phyloP scores from a whole-genome alignment of 1,139 yeast species.

The Yamadazyma buinensis region DNA sequence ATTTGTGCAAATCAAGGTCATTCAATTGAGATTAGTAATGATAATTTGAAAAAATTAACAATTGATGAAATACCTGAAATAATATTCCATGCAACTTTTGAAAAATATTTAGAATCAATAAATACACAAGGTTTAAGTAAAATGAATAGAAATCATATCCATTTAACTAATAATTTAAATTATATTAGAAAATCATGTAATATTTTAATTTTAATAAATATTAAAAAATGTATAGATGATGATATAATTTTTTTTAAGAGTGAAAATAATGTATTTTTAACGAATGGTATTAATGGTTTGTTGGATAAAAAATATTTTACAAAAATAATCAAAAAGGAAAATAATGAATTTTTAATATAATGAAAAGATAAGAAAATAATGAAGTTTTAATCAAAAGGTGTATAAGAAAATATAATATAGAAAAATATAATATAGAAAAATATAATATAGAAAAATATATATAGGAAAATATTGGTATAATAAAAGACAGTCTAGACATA shows the following conservation, averaged over 20 bases:
- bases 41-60: conserved; percentile 29
- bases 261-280: conserved; percentile 70
- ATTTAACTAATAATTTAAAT: conserved; percentile 55
- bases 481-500: too few species aligned
- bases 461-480: too few species aligned
- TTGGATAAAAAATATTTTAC: conserved; percentile 46
- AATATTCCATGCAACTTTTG: conserved; percentile 80
- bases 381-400: too few species aligned
- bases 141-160: conserved; percentile 84
- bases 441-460: too few species aligned
- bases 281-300: conserved; percentile 56
- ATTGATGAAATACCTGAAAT: conserved; percentile 28
- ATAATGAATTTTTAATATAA: too few species aligned
- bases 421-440: too few species aligned
- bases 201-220: conserved; percentile 62
- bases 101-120: conserved; percentile 48
- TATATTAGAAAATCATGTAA: conserved; percentile 68
- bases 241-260: conserved; percentile 61
- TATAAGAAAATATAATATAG: too few species aligned
- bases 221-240: conserved; percentile 36
- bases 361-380: too few species aligned
- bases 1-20: conserved; percentile 96
- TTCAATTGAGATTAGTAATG: conserved; percentile 44
- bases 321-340: conserved; percentile 24
- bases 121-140: conserved; percentile 45